phyloP scores from a whole-genome alignment of 306 rosid genomes.

The Quillaja saponaria region DNA sequence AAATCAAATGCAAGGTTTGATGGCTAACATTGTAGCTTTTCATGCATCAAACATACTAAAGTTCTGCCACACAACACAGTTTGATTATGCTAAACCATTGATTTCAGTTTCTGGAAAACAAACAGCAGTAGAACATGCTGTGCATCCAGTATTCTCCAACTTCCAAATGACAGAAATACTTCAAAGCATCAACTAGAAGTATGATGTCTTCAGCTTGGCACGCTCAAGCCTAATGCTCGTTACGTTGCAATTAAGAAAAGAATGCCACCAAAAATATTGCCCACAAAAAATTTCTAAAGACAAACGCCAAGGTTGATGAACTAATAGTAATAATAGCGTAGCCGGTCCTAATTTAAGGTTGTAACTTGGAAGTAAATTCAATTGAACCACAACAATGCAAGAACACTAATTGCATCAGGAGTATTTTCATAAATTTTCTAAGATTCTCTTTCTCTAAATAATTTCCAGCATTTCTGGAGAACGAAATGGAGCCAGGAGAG shows the following conservation, averaged over 20 bases:
- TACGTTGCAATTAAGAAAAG: background rate
- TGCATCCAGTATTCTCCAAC: background rate
- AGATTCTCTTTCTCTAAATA: background rate
- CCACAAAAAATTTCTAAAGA: background rate
- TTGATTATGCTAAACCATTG: slow-evolving; percentile 3
- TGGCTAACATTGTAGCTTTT: background rate
- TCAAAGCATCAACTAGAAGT: background rate
- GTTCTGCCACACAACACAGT: background rate
- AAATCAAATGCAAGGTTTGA: background rate
- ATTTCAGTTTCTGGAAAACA: background rate
- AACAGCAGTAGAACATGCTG: background rate
- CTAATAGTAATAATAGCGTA: background rate
- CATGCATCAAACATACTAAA: background rate
- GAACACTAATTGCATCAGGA: background rate
- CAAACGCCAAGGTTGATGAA: background rate
- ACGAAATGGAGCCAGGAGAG: slow-evolving; percentile 1
- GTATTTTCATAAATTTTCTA: background rate
- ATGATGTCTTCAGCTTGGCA: background rate
- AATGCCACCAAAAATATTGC: background rate
- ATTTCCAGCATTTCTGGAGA: background rate
- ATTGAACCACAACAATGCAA: background rate
- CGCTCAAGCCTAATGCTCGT: background rate
- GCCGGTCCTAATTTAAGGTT: background rate
- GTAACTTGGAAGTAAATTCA: background rate
- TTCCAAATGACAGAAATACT: slow-evolving; percentile 1